Percentiles rank a stretch among this genome's conserved stretches.
These are phyloP conservation scores for Delitschia confertaspora DNA, from an alignment of 495 filamentous ascomycete species.

Conservation along the genomic window DNA sequence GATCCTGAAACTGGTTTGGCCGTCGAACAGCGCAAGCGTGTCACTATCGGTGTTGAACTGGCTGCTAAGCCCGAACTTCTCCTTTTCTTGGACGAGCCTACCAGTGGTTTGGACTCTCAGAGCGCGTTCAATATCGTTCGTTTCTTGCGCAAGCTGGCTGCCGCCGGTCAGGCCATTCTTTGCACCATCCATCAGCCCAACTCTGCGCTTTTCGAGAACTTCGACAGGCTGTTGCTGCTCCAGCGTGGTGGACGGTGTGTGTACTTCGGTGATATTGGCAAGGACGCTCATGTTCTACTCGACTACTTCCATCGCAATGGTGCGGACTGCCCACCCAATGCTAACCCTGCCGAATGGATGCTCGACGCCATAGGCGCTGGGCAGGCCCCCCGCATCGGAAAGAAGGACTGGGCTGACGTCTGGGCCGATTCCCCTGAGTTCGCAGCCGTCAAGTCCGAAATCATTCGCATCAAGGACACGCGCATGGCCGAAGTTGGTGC, in stretches of 20 bases:
- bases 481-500: constrained; percentile 41
- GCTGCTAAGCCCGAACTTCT: constrained; percentile 79
- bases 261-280: constrained; percentile 61
- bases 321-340: constrained; percentile 46
- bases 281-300: constrained; percentile 42
- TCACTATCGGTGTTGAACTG: constrained; percentile 84
- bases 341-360: constrained; percentile 81
- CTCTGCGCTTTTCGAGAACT: constrained; percentile 75
- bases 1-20: constrained; percentile 67
- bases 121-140: constrained; percentile 82
- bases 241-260: constrained; percentile 55
- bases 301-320: constrained; percentile 43
- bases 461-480: constrained; percentile 55
- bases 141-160: constrained; percentile 76
- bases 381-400: constrained; percentile 58
- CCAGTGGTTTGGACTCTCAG: constrained; percentile 77
- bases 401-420: constrained; percentile 72
- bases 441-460: constrained; percentile 55
- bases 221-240: constrained; percentile 58
- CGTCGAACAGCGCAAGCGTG: constrained; percentile 83
- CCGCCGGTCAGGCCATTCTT: constrained; percentile 76
- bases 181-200: constrained; percentile 92
- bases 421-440: constrained; percentile 66
- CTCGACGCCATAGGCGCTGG: constrained; percentile 80
- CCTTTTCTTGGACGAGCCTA: constrained; percentile 86